phyloP scores from a whole-genome alignment of 2,329 filamentous ascomycete genomes.

The Davidsoniella australis region DNA sequence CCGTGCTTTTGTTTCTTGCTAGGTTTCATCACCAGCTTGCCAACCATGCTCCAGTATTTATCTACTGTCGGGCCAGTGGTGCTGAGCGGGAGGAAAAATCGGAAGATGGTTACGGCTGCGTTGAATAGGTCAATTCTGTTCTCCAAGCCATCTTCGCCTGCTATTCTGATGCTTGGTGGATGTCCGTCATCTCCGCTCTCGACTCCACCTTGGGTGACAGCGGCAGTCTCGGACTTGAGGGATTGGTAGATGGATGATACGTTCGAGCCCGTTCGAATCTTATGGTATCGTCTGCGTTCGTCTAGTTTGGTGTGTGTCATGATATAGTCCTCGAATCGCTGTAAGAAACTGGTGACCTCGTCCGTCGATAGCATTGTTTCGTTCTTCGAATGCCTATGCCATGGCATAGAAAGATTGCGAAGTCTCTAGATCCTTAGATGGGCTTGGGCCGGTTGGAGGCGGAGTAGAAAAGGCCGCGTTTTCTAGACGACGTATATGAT shows the following conservation, averaged over 20 bases:
- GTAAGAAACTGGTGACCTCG: not conserved
- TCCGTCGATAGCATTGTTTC: not conserved
- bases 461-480: not conserved
- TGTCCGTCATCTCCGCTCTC: not conserved
- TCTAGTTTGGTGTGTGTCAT: not conserved
- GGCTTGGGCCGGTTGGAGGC: too few species aligned
- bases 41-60: conserved; percentile 16
- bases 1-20: not conserved
- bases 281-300: not conserved
- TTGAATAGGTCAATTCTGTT: conserved; percentile 25
- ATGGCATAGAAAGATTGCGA: not conserved
- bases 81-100: conserved; percentile 25
- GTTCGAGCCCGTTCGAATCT: not conserved
- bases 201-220: not conserved
- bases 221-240: not conserved
- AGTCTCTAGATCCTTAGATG: not conserved
- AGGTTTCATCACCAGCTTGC: not conserved
- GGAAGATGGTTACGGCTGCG: conserved; percentile 23
- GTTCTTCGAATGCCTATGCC: not conserved
- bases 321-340: not conserved
- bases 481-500: not conserved
- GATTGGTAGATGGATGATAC: not conserved
- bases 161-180: not conserved
- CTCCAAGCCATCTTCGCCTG: conserved; percentile 16
- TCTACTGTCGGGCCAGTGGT: conserved; percentile 22